Evolutionary conservation across 2,329 filamentous ascomycete species (phyloP).

Genomic region (Hypoxylon sp.): DNA sequence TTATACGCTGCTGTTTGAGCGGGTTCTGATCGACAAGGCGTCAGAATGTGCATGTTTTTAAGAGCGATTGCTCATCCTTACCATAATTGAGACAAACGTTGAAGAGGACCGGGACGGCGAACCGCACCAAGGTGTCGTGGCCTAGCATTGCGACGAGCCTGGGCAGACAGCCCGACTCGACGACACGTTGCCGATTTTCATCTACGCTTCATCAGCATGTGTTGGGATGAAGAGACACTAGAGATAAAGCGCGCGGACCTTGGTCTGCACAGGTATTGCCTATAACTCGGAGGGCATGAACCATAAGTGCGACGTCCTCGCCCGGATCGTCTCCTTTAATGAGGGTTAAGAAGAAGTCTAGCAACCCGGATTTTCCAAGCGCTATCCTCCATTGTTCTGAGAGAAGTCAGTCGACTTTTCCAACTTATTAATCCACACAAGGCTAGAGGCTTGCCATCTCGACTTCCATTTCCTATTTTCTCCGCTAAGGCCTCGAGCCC

Average conservation of each 20-base stretch:
- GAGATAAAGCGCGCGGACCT: slow-evolving; percentile 51
- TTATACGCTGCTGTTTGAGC: slow-evolving; percentile 68
- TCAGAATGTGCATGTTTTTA: slow-evolving; percentile 32
- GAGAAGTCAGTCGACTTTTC: slow-evolving; percentile 24
- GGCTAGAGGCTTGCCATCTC: slow-evolving; percentile 58
- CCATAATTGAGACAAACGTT: slow-evolving; percentile 74
- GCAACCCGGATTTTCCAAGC: slow-evolving; percentile 67
- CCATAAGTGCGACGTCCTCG: slow-evolving; percentile 58
- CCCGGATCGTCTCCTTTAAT: slow-evolving; percentile 55
- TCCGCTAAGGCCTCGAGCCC: slow-evolving; percentile 62
- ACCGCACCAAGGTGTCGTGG: slow-evolving; percentile 61
- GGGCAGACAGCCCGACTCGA: slow-evolving; percentile 61
- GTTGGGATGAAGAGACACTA: slow-evolving; percentile 14
- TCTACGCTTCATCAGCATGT: slow-evolving; percentile 54
- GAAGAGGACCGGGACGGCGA: slow-evolving; percentile 69
- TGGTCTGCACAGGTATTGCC: slow-evolving; percentile 74
- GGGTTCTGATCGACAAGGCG: slow-evolving; percentile 57
- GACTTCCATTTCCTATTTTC: slow-evolving; percentile 66
- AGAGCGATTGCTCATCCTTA: slow-evolving; percentile 50
- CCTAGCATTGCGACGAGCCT: slow-evolving; percentile 62
- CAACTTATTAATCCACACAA: not conserved
- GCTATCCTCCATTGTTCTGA: slow-evolving; percentile 68
- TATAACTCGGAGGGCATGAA: slow-evolving; percentile 68
- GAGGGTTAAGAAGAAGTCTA: slow-evolving; percentile 66
- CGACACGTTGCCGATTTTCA: slow-evolving; percentile 68